These are phyloP conservation scores for Crassisporium funariophilum DNA, from an alignment of 768 basidiomycete species.

Conservation along the genomic window DNA sequence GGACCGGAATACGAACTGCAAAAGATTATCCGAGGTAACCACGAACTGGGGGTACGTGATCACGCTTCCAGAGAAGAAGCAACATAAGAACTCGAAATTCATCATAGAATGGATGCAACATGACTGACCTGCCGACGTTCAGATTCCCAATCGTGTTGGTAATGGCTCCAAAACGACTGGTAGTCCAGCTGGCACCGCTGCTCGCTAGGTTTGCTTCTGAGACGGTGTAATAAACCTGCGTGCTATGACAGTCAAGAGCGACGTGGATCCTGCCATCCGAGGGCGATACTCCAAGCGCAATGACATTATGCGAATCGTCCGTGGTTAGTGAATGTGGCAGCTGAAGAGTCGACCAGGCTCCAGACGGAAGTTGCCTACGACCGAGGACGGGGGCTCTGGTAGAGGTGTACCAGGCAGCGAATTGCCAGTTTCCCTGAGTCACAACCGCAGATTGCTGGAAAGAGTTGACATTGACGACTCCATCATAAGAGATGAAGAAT, in stretches of 20 bases:
- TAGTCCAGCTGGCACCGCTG: conserved; percentile 43
- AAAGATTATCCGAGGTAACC: conserved; percentile 44
- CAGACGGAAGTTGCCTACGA: conserved; percentile 41
- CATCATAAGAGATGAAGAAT: conserved; percentile 49
- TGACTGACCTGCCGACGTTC: conserved; percentile 42
- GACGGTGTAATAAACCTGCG: conserved; percentile 43
- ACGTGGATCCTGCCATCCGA: conserved; percentile 49
- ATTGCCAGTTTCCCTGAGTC: conserved; percentile 43
- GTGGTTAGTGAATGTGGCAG: conserved; percentile 44
- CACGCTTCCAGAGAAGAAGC: no score
- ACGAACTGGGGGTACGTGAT: conserved; percentile 53
- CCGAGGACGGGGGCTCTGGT: conserved; percentile 41
- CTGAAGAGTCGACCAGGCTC: conserved; percentile 43
- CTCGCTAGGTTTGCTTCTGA: conserved; percentile 43
- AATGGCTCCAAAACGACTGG: conserved; percentile 43
- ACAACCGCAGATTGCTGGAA: conserved; percentile 47
- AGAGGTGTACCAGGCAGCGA: conserved; percentile 48
- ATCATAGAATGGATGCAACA: background rate
- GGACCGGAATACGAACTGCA: conserved; percentile 51
- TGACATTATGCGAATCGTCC: conserved; percentile 47
- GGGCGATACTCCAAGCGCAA: conserved; percentile 46
- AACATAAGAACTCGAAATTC: no score
- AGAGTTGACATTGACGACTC: conserved; percentile 49
- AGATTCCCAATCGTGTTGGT: conserved; percentile 42
- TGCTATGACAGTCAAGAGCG: conserved; percentile 49